phyloP scores from a whole-genome alignment of 2,329 filamentous ascomycete species.

The Xylaria sp. region DNA sequence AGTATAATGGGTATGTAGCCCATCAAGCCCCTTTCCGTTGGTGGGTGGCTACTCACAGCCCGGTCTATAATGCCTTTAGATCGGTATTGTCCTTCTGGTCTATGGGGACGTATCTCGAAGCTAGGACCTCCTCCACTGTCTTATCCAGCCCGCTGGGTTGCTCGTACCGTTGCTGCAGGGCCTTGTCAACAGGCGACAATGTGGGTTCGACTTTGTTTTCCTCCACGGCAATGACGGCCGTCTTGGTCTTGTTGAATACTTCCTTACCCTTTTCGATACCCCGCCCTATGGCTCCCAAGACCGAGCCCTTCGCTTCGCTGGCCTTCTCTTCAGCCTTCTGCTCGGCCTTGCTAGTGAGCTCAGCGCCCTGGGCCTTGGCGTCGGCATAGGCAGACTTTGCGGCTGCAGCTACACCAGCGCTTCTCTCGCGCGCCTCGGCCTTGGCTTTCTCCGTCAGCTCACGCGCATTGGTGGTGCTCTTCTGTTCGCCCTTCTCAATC shows the following conservation, averaged over 20 bases:
- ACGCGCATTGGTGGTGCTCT: slow-evolving; percentile 34
- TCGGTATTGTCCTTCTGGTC: slow-evolving; percentile 49
- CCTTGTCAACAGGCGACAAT: slow-evolving; percentile 58
- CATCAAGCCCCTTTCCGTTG: not conserved
- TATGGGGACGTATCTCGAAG: slow-evolving; percentile 38
- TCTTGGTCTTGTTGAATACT: slow-evolving; percentile 46
- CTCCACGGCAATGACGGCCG: slow-evolving; percentile 44
- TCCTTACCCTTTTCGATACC: slow-evolving; percentile 51
- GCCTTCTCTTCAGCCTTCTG: slow-evolving; percentile 29
- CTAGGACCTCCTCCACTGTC: slow-evolving; percentile 43
- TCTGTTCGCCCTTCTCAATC: slow-evolving; percentile 31
- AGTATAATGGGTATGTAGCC: not conserved
- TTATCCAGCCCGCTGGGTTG: slow-evolving; percentile 46
- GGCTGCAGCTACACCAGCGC: slow-evolving; percentile 37
- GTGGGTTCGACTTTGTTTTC: slow-evolving; percentile 44
- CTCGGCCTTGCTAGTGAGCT: slow-evolving; percentile 38
- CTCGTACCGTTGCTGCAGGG: slow-evolving; percentile 60
- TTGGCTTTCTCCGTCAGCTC: slow-evolving; percentile 43
- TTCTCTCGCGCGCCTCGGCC: slow-evolving; percentile 46
- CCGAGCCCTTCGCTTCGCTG: slow-evolving; percentile 45
- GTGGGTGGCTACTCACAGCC: not conserved
- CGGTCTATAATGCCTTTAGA: slow-evolving; percentile 28
- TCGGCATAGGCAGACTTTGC: slow-evolving; percentile 41
- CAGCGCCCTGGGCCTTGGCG: slow-evolving; percentile 39
- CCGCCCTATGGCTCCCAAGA: slow-evolving; percentile 48